Percentiles rank a stretch among this genome's conserved stretches.
These are phyloP conservation scores for Echium plantagineum DNA, from an alignment of 257 asterid genomes.

Conservation along the genomic window DNA sequence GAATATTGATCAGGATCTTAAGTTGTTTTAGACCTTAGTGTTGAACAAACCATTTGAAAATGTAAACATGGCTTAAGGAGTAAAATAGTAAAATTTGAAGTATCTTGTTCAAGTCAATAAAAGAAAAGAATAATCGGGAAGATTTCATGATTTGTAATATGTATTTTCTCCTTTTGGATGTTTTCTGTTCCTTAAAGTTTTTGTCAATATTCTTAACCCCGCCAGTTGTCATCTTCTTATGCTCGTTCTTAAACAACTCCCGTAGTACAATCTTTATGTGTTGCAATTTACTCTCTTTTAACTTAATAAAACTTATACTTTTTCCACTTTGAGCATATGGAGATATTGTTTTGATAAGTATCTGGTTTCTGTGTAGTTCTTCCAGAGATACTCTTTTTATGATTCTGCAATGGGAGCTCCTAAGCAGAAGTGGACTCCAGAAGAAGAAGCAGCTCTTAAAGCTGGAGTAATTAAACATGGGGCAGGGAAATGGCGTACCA, in stretches of 20 bases:
- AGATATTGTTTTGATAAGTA: background rate
- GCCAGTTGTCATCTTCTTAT: too few species aligned
- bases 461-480: slow-evolving; percentile 96
- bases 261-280: background rate
- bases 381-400: slow-evolving; percentile 3
- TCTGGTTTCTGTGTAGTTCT: background rate
- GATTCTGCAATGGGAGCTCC: slow-evolving; percentile 78
- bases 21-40: too few species aligned
- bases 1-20: too few species aligned
- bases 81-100: background rate
- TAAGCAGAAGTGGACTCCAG: slow-evolving; percentile 96
- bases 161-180: too few species aligned
- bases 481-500: slow-evolving; percentile 95
- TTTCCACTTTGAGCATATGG: background rate
- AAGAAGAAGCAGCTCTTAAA: slow-evolving; percentile 97
- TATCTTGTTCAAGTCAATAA: too few species aligned
- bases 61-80: too few species aligned
- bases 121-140: too few species aligned
- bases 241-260: background rate
- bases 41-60: too few species aligned
- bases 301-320: background rate
- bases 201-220: too few species aligned
- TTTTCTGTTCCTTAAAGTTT: too few species aligned
- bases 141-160: too few species aligned
- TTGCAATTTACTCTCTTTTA: background rate